Evolutionary conservation across 2,329 filamentous ascomycete genomes (phyloP).

Genomic region (Aspergillus vadensis): DNA sequence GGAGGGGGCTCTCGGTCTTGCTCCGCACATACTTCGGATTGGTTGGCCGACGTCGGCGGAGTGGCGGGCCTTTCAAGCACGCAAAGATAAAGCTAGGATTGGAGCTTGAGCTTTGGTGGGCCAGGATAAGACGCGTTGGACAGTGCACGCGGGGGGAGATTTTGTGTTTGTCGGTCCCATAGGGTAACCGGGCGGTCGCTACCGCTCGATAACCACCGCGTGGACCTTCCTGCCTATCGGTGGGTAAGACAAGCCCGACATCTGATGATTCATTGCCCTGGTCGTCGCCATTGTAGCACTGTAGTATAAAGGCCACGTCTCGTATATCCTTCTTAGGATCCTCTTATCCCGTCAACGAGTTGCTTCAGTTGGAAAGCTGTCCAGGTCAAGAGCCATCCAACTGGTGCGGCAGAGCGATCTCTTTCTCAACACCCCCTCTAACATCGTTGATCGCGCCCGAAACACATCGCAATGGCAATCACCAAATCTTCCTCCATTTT

Average conservation of each 20-base stretch:
- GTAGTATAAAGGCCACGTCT: neutral
- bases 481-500: constrained; percentile 35
- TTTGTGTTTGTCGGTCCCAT: neutral
- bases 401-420: neutral
- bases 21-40: neutral
- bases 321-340: neutral
- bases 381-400: neutral
- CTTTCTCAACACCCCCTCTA: neutral
- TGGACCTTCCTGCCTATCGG: constrained; percentile 8
- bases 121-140: constrained; percentile 1
- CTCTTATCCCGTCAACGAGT: neutral
- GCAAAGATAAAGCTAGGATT: neutral
- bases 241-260: neutral
- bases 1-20: neutral
- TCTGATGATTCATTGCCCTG: constrained; percentile 2
- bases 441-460: neutral
- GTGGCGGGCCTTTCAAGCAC: neutral
- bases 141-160: constrained; percentile 10
- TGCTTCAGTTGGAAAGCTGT: neutral
- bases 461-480: constrained; percentile 14
- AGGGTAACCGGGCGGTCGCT: constrained; percentile 6
- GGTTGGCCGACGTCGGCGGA: constrained; percentile 1
- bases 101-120: neutral
- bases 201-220: constrained; percentile 8
- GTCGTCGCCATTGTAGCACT: neutral